phyloP scores from a whole-genome alignment of 176 grass and related monocot genomes.

The Puya raimondii region DNA sequence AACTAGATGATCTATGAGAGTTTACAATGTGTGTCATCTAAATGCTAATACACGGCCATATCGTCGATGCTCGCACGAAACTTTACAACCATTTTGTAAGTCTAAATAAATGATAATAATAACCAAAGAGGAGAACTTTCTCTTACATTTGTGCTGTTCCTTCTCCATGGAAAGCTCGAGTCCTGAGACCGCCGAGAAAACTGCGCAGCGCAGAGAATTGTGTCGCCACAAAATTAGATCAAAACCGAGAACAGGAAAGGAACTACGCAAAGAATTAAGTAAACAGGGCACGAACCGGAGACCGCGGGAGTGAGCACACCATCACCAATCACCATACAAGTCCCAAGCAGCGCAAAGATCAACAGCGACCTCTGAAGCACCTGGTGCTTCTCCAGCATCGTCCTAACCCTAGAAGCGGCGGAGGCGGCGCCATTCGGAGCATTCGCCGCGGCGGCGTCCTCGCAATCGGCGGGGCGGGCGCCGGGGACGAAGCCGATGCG shows the following conservation, averaged over 20 bases:
- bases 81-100: background rate
- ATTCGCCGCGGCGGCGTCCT: slow-evolving; percentile 16
- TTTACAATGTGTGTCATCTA: background rate
- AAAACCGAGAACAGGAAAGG: background rate
- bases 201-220: slow-evolving; percentile 39
- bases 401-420: slow-evolving; percentile 21
- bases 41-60: background rate
- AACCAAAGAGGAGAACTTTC: slow-evolving; percentile 5
- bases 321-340: slow-evolving; percentile 93
- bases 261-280: background rate
- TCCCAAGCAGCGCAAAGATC: slow-evolving; percentile 67
- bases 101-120: background rate
- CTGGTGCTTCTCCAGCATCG: slow-evolving; percentile 47
- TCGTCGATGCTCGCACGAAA: background rate
- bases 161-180: slow-evolving; percentile 60
- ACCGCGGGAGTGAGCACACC: slow-evolving; percentile 87
- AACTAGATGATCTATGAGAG: slow-evolving; percentile 1
- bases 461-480: slow-evolving; percentile 33
- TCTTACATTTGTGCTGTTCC: slow-evolving; percentile 80
- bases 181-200: slow-evolving; percentile 84
- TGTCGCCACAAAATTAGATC: slow-evolving; percentile 3
- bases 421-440: background rate
- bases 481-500: slow-evolving; percentile 46
- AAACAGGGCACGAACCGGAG: slow-evolving; percentile 40
- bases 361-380: slow-evolving; percentile 62